Conservation (phyloP, 768 basidiomycete genomes). For the Mycena vulgaris region DNA sequence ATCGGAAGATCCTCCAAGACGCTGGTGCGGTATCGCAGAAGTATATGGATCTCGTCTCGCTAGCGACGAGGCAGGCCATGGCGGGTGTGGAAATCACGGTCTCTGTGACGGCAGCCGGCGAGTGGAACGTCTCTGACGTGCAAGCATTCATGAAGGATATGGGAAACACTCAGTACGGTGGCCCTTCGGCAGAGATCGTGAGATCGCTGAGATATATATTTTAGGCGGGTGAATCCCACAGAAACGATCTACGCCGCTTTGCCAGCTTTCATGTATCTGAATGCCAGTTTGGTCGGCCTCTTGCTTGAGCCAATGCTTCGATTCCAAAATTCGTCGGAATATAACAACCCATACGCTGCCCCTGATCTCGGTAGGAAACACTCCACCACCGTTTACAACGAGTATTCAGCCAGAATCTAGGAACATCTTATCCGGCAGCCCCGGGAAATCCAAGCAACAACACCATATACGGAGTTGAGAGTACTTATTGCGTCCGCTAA, state of each 20-base stretch:
- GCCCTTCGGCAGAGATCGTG: too few species aligned
- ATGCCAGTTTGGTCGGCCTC: background rate
- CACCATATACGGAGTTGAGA: slow-evolving; percentile 41
- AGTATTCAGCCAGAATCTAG: background rate
- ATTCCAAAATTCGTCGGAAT: slow-evolving; percentile 56
- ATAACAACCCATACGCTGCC: slow-evolving; percentile 45
- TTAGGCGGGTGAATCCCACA: slow-evolving; percentile 25
- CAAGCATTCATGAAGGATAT: slow-evolving; percentile 65
- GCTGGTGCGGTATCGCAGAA: slow-evolving; percentile 54
- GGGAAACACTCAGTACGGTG: slow-evolving; percentile 56
- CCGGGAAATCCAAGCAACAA: slow-evolving; percentile 39
- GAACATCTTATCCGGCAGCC: slow-evolving; percentile 36
- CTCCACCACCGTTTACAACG: background rate
- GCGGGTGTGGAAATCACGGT: slow-evolving; percentile 65
- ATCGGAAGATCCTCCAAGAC: slow-evolving; percentile 53
- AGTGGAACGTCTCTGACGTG: slow-evolving; percentile 58
- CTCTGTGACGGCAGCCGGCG: slow-evolving; percentile 43
- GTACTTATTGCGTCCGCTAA: slow-evolving; percentile 25
- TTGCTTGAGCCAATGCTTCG: slow-evolving; percentile 34
- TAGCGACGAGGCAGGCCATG: slow-evolving; percentile 62
- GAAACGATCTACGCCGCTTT: slow-evolving; percentile 7
- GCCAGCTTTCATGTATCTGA: slow-evolving; percentile 13
- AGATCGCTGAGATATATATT: background rate
- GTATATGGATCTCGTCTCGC: slow-evolving; percentile 59
- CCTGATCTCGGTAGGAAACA: slow-evolving; percentile 51